Evolutionary conservation across 805 yeast species (phyloP).

Genomic region (Vanderwaltozyma verrucispora): DNA sequence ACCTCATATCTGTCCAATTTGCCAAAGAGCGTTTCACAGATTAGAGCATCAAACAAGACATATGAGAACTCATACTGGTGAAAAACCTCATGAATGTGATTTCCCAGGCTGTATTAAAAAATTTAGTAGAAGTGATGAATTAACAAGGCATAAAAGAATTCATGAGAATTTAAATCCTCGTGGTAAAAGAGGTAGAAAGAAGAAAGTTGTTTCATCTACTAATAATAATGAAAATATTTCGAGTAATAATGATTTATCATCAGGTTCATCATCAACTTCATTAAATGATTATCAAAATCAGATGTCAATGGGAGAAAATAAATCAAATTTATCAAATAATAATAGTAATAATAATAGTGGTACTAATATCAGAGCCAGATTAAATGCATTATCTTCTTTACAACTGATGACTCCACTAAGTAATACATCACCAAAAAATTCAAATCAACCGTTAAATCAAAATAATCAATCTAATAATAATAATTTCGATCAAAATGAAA

Average conservation of each 20-base stretch:
- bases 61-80: constrained; percentile 73
- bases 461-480: too few species aligned
- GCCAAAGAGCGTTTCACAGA: constrained; percentile 65
- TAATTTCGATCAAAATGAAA: too few species aligned
- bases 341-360: constrained; percentile 3
- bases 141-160: constrained; percentile 62
- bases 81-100: constrained; percentile 68
- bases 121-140: constrained; percentile 62
- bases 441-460: too few species aligned
- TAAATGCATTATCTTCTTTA: constrained; percentile 38
- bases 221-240: neutral
- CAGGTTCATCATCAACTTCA: neutral
- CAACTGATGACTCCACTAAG: constrained; percentile 56
- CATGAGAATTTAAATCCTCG: constrained; percentile 64
- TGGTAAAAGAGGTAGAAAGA: constrained; percentile 41
- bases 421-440: constrained; percentile 5
- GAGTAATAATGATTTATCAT: neutral
- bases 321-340: neutral
- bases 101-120: constrained; percentile 60
- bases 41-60: constrained; percentile 73
- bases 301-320: too few species aligned
- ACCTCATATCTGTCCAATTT: constrained; percentile 67
- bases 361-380: constrained; percentile 13
- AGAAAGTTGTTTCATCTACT: constrained; percentile 19
- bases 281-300: neutral